A percentile compares a stretch with the other conserved stretches of the same genome.
phyloP scores from a whole-genome alignment of 768 basidiomycete species.

The Mycena leptocephala region DNA sequence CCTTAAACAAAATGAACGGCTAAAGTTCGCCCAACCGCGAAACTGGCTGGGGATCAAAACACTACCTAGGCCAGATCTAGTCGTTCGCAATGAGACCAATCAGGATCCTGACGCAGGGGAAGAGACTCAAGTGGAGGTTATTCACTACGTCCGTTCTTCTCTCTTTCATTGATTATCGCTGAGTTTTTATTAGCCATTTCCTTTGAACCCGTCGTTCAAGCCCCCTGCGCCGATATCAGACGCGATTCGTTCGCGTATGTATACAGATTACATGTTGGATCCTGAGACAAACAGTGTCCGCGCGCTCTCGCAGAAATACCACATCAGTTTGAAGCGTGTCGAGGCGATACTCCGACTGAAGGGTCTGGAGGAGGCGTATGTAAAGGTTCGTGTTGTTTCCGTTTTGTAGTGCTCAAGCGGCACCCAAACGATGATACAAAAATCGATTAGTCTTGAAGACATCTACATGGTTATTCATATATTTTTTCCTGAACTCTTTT shows the following conservation, averaged over 20 bases:
- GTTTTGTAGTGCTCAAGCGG: conserved; percentile 44
- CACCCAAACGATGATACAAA: conserved; percentile 61
- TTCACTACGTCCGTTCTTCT: conserved; percentile 45
- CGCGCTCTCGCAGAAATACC: conserved; percentile 72
- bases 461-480: conserved; percentile 75
- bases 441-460: conserved; percentile 99
- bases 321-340: conserved; percentile 83
- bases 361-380: conserved; percentile 80
- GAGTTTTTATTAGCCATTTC: conserved; percentile 77
- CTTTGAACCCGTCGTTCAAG: conserved; percentile 87
- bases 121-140: too few relatives aligned
- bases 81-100: too few relatives aligned
- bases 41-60: conserved; percentile 51
- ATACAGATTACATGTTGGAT: conserved; percentile 71
- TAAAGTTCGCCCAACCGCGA: conserved; percentile 61
- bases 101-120: too few relatives aligned
- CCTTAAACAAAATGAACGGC: conserved; percentile 55
- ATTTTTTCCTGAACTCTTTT: conserved; percentile 37
- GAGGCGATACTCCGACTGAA: conserved; percentile 90
- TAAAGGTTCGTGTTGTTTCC: conserved; percentile 68
- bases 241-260: conserved; percentile 69
- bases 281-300: conserved; percentile 72
- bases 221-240: conserved; percentile 87
- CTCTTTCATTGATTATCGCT: conserved; percentile 18
- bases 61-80: neutral